Evolutionary conservation across 495 filamentous ascomycete genomes (phyloP).

Genomic region (Penicillium macrosclerotiorum): DNA sequence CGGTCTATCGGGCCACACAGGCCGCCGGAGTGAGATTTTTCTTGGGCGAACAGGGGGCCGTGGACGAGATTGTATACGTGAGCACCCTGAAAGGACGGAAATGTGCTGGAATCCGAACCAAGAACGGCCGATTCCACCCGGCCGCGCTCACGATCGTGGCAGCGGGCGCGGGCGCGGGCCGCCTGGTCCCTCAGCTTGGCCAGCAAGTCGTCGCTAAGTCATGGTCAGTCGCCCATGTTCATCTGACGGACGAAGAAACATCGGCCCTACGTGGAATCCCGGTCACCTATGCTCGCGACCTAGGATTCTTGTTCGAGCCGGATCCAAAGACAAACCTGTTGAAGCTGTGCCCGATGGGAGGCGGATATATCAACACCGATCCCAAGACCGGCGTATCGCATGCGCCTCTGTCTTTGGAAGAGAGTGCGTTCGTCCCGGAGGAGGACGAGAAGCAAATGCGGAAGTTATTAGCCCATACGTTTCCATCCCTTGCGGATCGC

Average conservation of each 20-base stretch:
- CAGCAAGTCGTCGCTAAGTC: conserved; percentile 46
- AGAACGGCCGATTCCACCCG: conserved; percentile 34
- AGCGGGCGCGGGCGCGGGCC: conserved; percentile 39
- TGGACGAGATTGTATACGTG: conserved; percentile 26
- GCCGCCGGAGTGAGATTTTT: conserved; percentile 36
- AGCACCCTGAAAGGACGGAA: conserved; percentile 19
- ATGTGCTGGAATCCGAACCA: conserved; percentile 34
- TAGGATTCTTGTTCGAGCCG: conserved; percentile 61
- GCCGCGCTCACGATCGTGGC: conserved; percentile 42
- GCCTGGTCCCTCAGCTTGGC: conserved; percentile 38
- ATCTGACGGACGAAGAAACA: conserved; percentile 51
- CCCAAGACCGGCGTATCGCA: conserved; percentile 29
- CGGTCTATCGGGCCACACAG: conserved; percentile 24
- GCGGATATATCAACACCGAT: conserved; percentile 52
- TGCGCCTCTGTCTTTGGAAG: conserved; percentile 29
- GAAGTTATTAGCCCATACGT: conserved; percentile 45
- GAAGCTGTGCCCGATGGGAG: conserved; percentile 55
- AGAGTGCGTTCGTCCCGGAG: conserved; percentile 44
- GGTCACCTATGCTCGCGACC: conserved; percentile 52
- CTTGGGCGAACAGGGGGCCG: conserved; percentile 28
- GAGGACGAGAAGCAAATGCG: conserved; percentile 48
- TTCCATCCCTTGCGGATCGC: conserved; percentile 48
- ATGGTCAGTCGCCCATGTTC: conserved; percentile 54
- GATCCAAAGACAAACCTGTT: conserved; percentile 51
- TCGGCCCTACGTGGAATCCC: conserved; percentile 51